These are phyloP conservation scores for Pholiota molesta DNA, from an alignment of 768 basidiomycete genomes.

Conservation along the genomic window DNA sequence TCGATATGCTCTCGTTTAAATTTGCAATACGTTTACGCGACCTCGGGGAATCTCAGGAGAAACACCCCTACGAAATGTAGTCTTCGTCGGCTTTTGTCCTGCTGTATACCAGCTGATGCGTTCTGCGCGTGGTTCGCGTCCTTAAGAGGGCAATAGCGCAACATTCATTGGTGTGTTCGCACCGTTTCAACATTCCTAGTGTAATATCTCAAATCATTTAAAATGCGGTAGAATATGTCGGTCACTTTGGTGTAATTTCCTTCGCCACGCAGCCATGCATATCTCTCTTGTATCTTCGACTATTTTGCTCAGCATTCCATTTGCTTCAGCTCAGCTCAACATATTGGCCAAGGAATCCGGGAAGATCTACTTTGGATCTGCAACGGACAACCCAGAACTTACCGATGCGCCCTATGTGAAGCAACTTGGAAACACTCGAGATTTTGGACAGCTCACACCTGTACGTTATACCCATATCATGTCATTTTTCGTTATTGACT, in stretches of 20 bases:
- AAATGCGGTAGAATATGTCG: not conserved
- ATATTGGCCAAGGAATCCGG: slow-evolving; percentile 39
- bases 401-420: slow-evolving; percentile 42
- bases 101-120: slow-evolving; percentile 2
- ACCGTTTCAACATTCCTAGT: not conserved
- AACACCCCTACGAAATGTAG: not conserved
- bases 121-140: not conserved
- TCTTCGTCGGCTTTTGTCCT: not conserved
- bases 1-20: not conserved
- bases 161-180: not conserved
- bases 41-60: not conserved
- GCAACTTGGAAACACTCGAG: slow-evolving; percentile 37
- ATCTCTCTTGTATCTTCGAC: slow-evolving; percentile 4
- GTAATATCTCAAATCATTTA: not conserved
- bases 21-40: not conserved
- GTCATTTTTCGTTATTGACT: not conserved
- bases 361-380: slow-evolving; percentile 51
- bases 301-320: slow-evolving; percentile 11
- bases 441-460: slow-evolving; percentile 51
- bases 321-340: slow-evolving; percentile 17
- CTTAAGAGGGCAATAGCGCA: not conserved
- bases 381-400: slow-evolving; percentile 50
- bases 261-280: slow-evolving; percentile 6
- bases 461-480: slow-evolving; percentile 23
- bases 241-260: not conserved